Percentiles rank a stretch among this genome's conserved stretches.
Conservation (phyloP, 306 rosid species). For the Malus asiatica region DNA sequence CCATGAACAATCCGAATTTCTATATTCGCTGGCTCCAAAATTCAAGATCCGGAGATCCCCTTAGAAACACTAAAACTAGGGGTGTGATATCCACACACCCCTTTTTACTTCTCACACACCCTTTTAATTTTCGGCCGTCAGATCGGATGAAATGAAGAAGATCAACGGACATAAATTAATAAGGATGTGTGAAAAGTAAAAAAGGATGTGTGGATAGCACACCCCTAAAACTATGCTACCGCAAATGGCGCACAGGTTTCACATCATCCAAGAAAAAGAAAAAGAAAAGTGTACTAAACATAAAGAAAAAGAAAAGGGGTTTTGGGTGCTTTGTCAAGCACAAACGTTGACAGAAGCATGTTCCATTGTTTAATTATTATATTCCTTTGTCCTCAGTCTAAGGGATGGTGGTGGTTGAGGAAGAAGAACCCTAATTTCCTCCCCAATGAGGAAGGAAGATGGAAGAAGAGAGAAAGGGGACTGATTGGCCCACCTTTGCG, state of each 20-base stretch:
- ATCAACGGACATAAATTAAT: no score
- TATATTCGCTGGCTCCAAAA: no score
- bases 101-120: no score
- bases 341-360: slow-evolving; percentile 12
- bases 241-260: slow-evolving; percentile 36
- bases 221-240: slow-evolving; percentile 17
- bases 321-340: slow-evolving; percentile 12
- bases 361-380: neutral
- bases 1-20: no score
- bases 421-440: neutral
- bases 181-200: no score
- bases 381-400: neutral
- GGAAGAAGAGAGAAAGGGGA: neutral
- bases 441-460: neutral
- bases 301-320: neutral
- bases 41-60: no score
- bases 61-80: slow-evolving; percentile 6
- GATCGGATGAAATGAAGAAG: no score
- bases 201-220: no score
- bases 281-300: neutral
- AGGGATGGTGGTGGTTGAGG: neutral
- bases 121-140: no score
- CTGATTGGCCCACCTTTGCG: neutral
- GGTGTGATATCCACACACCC: no score
- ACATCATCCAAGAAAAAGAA: slow-evolving; percentile 14